These are phyloP conservation scores for Cryoendolithus antarcticus DNA, from an alignment of 2,329 filamentous ascomycete species.

Conservation along the genomic window DNA sequence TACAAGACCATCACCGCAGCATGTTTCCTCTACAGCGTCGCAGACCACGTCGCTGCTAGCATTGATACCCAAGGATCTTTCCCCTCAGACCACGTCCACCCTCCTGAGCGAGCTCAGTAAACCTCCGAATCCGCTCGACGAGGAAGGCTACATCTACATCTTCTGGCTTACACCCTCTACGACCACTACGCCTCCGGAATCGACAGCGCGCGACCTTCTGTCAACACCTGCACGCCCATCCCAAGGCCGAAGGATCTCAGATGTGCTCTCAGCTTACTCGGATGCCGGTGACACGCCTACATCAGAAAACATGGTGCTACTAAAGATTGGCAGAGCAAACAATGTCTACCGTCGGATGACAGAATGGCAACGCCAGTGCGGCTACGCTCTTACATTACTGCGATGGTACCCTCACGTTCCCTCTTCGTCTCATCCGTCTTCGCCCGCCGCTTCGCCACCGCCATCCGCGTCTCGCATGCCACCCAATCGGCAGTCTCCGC, in stretches of 20 bases:
- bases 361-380: slow-evolving; percentile 89
- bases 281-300: slow-evolving; percentile 1
- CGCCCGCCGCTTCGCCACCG: slow-evolving; percentile 12
- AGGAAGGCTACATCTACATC: slow-evolving; percentile 93
- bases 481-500: neutral
- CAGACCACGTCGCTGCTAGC: slow-evolving; percentile 37
- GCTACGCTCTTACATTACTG: slow-evolving; percentile 74
- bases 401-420: slow-evolving; percentile 77
- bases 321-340: slow-evolving; percentile 54
- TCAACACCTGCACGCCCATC: slow-evolving; percentile 11
- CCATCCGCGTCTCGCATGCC: neutral
- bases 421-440: slow-evolving; percentile 12
- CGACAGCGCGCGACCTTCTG: slow-evolving; percentile 22
- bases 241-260: slow-evolving; percentile 16
- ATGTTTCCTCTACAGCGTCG: slow-evolving; percentile 12
- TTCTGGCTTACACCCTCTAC: slow-evolving; percentile 77
- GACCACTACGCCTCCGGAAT: slow-evolving; percentile 39
- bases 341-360: slow-evolving; percentile 88
- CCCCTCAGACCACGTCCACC: slow-evolving; percentile 54
- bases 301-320: slow-evolving; percentile 46
- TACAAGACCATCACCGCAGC: slow-evolving; percentile 6
- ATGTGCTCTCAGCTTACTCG: slow-evolving; percentile 21
- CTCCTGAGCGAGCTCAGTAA: slow-evolving; percentile 67
- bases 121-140: slow-evolving; percentile 60
- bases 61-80: slow-evolving; percentile 56